Conservation (phyloP, 208 protist genomes). For the Acanthamoeba rhysodes region DNA sequence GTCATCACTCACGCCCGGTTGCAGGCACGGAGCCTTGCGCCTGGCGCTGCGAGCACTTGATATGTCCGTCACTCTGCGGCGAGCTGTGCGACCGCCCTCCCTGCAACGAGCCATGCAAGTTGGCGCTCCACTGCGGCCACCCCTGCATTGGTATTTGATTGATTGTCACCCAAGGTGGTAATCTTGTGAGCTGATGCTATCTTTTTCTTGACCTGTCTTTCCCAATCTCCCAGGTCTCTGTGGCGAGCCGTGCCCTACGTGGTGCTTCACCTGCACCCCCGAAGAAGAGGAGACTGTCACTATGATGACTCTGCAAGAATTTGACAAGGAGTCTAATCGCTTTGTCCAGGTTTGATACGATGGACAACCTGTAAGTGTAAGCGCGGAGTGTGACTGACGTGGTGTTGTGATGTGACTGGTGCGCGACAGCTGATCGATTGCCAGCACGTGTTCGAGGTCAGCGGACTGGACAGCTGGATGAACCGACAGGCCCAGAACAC, state of each 20-base stretch:
- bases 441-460: conserved; percentile 72
- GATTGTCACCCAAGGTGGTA: no score
- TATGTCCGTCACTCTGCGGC: conserved; percentile 66
- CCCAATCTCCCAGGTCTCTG: conserved; percentile 78
- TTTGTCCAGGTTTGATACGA: background rate
- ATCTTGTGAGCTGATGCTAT: no score
- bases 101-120: conserved; percentile 82
- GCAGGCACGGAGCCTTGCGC: conserved; percentile 76
- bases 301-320: conserved; percentile 1
- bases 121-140: conserved; percentile 76
- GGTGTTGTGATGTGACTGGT: background rate
- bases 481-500: conserved; percentile 1
- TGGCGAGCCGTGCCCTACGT: conserved; percentile 86
- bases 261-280: conserved; percentile 79
- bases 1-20: background rate
- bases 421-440: conserved; percentile 70
- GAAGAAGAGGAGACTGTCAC: background rate
- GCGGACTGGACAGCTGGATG: conserved; percentile 78
- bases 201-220: background rate
- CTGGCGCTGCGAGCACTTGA: conserved; percentile 75
- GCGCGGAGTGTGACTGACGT: background rate
- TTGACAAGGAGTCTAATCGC: background rate
- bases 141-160: conserved; percentile 29
- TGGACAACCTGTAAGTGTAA: no score
- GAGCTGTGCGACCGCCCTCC: conserved; percentile 79